Base-by-base conservation (phyloP, 768 basidiomycete genomes). In the Lactarius evosmus region DNA sequence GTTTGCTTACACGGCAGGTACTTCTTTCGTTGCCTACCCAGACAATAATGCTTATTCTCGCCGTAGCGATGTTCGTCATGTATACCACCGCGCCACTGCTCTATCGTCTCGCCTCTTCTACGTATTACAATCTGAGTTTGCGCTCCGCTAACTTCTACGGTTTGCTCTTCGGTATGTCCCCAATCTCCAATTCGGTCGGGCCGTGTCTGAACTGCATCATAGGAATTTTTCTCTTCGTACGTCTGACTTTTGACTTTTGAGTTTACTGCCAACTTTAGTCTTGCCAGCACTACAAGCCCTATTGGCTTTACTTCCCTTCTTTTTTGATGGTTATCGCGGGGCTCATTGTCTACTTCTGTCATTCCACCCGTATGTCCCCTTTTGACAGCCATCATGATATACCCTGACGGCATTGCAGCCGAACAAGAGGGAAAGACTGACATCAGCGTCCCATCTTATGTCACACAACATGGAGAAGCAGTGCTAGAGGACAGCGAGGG, bases 71-170 rank as follows among this genome's bases (percentile, higher is more conserved):
- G 92, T 78, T 90, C 62, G 86, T 92, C 66, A 74, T 95, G 57
- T 95, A 95, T 72, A 93, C 91, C 41, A 83, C 89, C 52, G 89
- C 93, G 5, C 92, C 92, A n/a, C 67, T 93, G 67, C 75, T 95
- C 38, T 94, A 93, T 75, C 88, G 93, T 62, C 80, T 90, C 74
- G 88, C 93, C 12, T 93, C 92, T 0, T 91, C 91, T n/a, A 84
- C 89, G 8, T 94, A 86, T 77, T 94, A 86, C 76, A 94, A 94
- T 71, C 80, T 94, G 66, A 89, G 87, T 69, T 74, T 94, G 12
- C 82, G 94, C 25, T 87, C 93, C 14, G 88, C 88, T 71, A 91
- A 93, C 75, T 95, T 93, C 69, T 95, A 87, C 70, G 91, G 93
- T 32, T 80, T 95, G 56, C 78, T 95, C 25, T 91, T 95, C 70